Conservation (phyloP, 2,329 filamentous ascomycete genomes). For the Diplodia corticola region DNA sequence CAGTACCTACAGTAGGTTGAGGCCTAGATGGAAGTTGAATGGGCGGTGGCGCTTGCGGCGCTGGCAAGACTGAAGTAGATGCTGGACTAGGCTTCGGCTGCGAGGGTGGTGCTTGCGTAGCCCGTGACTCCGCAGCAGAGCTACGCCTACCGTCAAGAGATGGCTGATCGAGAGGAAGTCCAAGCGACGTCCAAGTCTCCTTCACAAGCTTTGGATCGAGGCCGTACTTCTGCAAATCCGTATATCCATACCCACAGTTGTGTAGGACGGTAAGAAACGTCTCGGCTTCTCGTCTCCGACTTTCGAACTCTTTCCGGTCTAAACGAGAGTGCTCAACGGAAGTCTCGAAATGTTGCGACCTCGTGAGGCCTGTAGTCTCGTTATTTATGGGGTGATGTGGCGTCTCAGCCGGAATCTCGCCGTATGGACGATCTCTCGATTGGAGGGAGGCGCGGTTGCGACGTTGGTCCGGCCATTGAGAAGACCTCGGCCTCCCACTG, state of each 20-base stretch:
- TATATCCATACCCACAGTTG: constrained; percentile 66
- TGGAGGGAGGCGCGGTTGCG: not conserved
- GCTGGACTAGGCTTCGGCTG: constrained; percentile 34
- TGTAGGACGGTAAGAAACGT: constrained; percentile 47
- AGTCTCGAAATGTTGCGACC: not conserved
- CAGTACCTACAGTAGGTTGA: constrained; percentile 9
- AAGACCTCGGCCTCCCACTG: not conserved
- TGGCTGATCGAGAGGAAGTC: not conserved
- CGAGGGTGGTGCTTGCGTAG: not conserved
- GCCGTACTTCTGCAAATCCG: constrained; percentile 70
- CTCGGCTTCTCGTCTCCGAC: constrained; percentile 33
- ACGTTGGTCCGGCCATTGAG: not conserved
- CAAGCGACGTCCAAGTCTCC: constrained; percentile 19
- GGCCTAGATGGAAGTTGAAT: constrained; percentile 3
- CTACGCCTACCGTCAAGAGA: not conserved
- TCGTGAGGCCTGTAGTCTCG: not conserved
- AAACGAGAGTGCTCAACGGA: not conserved
- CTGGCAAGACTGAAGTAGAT: constrained; percentile 23
- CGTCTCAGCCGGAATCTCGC: not conserved
- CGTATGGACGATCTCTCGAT: not conserved
- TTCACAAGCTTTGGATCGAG: constrained; percentile 55
- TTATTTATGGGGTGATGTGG: not conserved
- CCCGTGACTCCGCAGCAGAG: not conserved
- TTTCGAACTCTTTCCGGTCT: not conserved
- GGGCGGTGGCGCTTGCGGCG: not conserved